Conservation (phyloP, 164 flowering plant genomes). For the Protea cynaroides region DNA sequence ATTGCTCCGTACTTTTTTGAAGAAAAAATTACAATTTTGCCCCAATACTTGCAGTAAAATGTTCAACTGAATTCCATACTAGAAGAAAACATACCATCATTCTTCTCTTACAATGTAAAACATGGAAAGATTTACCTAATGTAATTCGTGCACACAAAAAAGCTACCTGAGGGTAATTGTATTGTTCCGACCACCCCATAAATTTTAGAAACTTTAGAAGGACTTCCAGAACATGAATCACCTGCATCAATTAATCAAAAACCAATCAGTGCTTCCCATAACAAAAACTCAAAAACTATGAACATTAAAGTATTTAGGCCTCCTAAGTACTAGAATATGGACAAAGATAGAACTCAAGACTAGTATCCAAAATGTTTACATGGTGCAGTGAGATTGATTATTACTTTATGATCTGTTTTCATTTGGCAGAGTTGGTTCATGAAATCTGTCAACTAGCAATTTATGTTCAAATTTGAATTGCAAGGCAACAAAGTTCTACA, state of each 20-base stretch:
- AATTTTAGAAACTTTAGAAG: conserved; percentile 43
- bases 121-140: neutral
- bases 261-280: neutral
- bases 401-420: too few relatives aligned
- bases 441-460: too few relatives aligned
- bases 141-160: neutral
- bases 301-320: too few relatives aligned
- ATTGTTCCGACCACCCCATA: conserved; percentile 83
- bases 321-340: too few relatives aligned
- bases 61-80: neutral
- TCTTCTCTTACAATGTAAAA: neutral
- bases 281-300: neutral
- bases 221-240: conserved; percentile 30
- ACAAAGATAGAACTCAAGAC: too few relatives aligned
- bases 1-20: too few relatives aligned
- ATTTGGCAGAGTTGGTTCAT: too few relatives aligned
- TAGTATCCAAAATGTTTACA: too few relatives aligned
- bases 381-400: too few relatives aligned
- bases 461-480: too few relatives aligned
- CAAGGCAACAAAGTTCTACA: too few relatives aligned
- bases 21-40: too few relatives aligned
- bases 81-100: neutral
- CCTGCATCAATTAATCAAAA: conserved; percentile 28
- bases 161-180: conserved; percentile 66
- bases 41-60: neutral